Percentiles rank a stretch among this genome's conserved stretches.
Evolutionary conservation across 148 eudicot species (phyloP).

Genomic region (Chenopodium quinoa): DNA sequence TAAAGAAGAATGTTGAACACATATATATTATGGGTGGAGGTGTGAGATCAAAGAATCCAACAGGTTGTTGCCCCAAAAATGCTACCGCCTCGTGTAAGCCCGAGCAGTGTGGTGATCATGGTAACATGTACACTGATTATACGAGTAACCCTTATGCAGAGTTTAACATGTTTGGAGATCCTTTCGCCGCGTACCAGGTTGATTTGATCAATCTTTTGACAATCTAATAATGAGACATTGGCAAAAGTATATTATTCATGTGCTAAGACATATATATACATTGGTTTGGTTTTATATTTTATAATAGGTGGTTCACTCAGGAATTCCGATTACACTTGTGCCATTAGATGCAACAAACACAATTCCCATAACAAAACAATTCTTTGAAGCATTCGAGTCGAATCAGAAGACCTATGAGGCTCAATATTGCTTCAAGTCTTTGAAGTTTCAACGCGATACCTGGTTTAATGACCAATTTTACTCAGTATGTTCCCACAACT

Average conservation of each 20-base stretch:
- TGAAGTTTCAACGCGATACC: constrained; percentile 65
- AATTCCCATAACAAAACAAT: constrained; percentile 55
- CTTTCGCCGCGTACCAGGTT: constrained; percentile 95
- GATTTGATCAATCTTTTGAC: neutral
- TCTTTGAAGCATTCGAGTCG: constrained; percentile 54
- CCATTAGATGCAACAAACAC: constrained; percentile 91
- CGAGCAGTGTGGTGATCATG: constrained; percentile 60
- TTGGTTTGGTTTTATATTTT: neutral
- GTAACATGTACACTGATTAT: constrained; percentile 70
- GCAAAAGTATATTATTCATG: neutral
- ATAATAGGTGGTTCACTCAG: constrained; percentile 79
- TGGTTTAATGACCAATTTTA: constrained; percentile 62
- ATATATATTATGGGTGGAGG: constrained; percentile 86
- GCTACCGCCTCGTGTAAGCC: constrained; percentile 48
- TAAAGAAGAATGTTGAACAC: constrained; percentile 80
- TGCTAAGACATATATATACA: neutral
- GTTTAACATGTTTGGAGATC: constrained; percentile 81
- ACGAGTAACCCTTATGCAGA: constrained; percentile 82
- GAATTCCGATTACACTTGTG: constrained; percentile 75
- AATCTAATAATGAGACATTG: neutral
- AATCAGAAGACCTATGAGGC: constrained; percentile 79
- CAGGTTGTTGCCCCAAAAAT: constrained; percentile 66
- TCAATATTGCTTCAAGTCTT: constrained; percentile 66
- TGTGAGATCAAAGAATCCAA: constrained; percentile 64
- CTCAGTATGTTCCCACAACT: constrained; percentile 34